Conservation (phyloP, 805 yeast genomes). For the Teunomyces kruisii region DNA sequence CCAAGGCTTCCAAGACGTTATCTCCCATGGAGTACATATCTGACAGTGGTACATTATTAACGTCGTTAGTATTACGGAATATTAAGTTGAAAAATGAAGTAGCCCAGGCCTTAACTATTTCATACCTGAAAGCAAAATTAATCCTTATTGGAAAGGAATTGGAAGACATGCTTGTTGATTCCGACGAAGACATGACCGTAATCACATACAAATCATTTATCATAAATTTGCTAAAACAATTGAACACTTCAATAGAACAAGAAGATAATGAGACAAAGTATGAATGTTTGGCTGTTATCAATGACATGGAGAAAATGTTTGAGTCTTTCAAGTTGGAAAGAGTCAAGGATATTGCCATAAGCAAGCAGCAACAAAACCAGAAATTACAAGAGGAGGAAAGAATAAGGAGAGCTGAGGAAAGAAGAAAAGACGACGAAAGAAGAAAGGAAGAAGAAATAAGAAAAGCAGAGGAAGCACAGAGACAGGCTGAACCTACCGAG, state of each 20-base stretch:
- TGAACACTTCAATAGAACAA: constrained; percentile 51
- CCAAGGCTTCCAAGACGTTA: constrained; percentile 40
- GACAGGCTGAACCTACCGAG: not conserved
- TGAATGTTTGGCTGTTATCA: constrained; percentile 66
- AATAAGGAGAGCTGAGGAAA: not conserved
- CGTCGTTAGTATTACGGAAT: constrained; percentile 44
- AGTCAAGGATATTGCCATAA: constrained; percentile 17
- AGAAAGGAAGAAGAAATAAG: constrained; percentile 2
- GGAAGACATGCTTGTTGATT: constrained; percentile 45
- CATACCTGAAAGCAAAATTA: constrained; percentile 65
- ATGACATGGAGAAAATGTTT: constrained; percentile 74
- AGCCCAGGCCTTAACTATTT: constrained; percentile 52
- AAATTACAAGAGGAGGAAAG: not conserved
- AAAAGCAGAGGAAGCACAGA: not conserved
- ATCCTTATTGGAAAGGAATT: constrained; percentile 65
- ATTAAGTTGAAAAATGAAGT: constrained; percentile 52
- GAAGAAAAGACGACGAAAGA: constrained; percentile 2
- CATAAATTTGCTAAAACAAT: constrained; percentile 54
- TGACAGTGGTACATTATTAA: constrained; percentile 52
- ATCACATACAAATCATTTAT: constrained; percentile 58
- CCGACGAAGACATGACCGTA: constrained; percentile 29
- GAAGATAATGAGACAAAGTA: constrained; percentile 58
- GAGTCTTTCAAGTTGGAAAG: constrained; percentile 47
- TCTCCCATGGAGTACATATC: constrained; percentile 49
- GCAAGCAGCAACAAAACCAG: not conserved